Conservation (phyloP, 176 grass and related monocot species). For the Leersia perrieri region DNA sequence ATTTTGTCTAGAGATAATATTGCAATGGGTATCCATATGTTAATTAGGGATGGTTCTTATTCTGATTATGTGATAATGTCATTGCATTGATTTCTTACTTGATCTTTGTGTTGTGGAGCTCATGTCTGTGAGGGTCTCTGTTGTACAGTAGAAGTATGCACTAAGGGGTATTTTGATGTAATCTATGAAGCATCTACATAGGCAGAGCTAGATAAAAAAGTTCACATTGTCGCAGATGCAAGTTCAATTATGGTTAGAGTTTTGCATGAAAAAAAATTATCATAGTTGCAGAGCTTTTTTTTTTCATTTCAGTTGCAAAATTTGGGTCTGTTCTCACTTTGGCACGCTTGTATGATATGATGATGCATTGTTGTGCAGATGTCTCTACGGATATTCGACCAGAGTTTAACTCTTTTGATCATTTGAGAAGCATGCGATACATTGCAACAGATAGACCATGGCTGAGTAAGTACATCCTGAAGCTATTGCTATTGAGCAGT, state of each 20-base stretch:
- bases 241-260: background rate
- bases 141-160: background rate
- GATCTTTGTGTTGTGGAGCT: background rate
- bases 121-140: background rate
- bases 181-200: background rate
- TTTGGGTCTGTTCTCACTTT: conserved; percentile 4
- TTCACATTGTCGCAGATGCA: background rate
- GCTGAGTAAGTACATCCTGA: conserved; percentile 68
- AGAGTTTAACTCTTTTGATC: conserved; percentile 58
- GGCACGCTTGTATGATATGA: background rate
- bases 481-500: background rate
- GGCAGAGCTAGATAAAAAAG: background rate
- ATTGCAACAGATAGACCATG: conserved; percentile 84
- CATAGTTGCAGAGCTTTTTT: background rate
- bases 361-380: conserved; percentile 44
- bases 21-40: no score
- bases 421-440: conserved; percentile 54
- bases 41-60: no score
- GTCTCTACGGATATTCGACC: conserved; percentile 54
- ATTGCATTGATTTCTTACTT: background rate
- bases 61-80: no score
- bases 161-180: background rate
- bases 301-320: conserved; percentile 2
- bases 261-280: background rate
- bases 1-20: background rate